Evolutionary conservation across 2,329 filamentous ascomycete species (phyloP), one percentile per base, ranked within the genome.

Genomic region (Diaporthe amygdali): DNA sequence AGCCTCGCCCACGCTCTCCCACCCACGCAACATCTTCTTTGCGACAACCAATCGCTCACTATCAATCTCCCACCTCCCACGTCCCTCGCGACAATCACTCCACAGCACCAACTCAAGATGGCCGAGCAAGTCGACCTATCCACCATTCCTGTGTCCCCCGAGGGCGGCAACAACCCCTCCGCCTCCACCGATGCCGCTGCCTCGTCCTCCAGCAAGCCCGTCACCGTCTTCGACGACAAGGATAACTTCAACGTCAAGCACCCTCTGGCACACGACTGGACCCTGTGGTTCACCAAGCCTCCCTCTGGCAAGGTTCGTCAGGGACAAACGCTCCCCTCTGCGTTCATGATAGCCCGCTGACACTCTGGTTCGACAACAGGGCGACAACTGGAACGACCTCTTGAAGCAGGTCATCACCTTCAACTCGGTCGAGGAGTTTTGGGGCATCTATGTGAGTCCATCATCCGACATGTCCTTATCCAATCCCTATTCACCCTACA

Each of bases 171-270:
- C 79, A 80, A 86, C 72, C 84, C 86, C 70, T 85, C 86, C 73
- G 82, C 84, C 77, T 79, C 83, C 72, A 82, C 85, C 69, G 82
- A 84, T 74, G 78, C 82, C 71, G 78, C 80, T 68, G 86, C 87
- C 69, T 76, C 78, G 67, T 82, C 82, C 68, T 84, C 86, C 75
- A 83, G 83, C 75, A 92, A 95, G 80, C 87, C 93, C 66, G 88
- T 97, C 78, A 99, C 96, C 56, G 96, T 99, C 77, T 99, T 99
- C 87, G 95, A 99, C 82, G 95, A 98, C 85, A 93, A 96, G 77
- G 93, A 98, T 76, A 98, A 99, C 88, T 99, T 99, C 90, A 99
- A 97, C 79, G 96, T 99, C 84, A 99, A 98, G 89, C 96, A 99
- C 83, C 96, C 95, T 76, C 89, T 99, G 73, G 95, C 97, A 89